Evolutionary conservation across 768 basidiomycete genomes (phyloP).

Genomic region (Termitomyces sp.): DNA sequence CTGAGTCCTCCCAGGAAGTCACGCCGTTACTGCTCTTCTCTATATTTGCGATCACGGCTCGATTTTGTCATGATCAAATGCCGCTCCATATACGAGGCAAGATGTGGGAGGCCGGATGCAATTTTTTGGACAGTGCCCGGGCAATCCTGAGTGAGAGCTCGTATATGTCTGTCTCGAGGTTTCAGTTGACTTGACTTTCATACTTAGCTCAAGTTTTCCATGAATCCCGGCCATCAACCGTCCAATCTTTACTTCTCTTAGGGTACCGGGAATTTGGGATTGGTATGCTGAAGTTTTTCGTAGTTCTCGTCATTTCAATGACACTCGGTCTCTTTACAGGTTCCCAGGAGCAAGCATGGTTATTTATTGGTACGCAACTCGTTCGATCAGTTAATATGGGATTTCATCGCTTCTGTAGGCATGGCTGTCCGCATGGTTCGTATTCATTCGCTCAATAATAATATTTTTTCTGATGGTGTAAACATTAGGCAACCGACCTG

Average conservation of each 20-base stretch:
- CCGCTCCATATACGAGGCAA: conserved; percentile 45
- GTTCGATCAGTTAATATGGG: neutral
- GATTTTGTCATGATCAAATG: conserved; percentile 56
- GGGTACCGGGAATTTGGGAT: conserved; percentile 87
- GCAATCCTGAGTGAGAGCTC: conserved; percentile 53
- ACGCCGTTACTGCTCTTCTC: conserved; percentile 71
- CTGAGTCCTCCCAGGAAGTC: conserved; percentile 58
- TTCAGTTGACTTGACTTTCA: neutral
- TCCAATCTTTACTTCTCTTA: conserved; percentile 76
- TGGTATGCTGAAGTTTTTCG: conserved; percentile 26
- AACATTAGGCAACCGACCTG: conserved; percentile 61
- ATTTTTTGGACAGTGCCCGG: conserved; percentile 62
- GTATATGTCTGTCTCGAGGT: conserved; percentile 4
- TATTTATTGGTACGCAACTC: conserved; percentile 58
- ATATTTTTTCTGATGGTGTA: conserved; percentile 2
- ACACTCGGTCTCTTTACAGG: conserved; percentile 28
- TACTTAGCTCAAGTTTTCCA: conserved; percentile 58
- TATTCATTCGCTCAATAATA: neutral
- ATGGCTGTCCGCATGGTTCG: conserved; percentile 76
- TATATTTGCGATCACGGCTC: conserved; percentile 80
- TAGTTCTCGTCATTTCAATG: neutral
- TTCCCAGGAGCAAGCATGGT: conserved; percentile 83
- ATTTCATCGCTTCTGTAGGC: conserved; percentile 29
- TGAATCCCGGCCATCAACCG: conserved; percentile 67
- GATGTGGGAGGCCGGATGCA: conserved; percentile 69